Evolutionary conservation across 228 moss, liverwort and hornwort species (phyloP), one percentile per base, ranked within the genome.

Genomic region (Sphagnum magellanicum): DNA sequence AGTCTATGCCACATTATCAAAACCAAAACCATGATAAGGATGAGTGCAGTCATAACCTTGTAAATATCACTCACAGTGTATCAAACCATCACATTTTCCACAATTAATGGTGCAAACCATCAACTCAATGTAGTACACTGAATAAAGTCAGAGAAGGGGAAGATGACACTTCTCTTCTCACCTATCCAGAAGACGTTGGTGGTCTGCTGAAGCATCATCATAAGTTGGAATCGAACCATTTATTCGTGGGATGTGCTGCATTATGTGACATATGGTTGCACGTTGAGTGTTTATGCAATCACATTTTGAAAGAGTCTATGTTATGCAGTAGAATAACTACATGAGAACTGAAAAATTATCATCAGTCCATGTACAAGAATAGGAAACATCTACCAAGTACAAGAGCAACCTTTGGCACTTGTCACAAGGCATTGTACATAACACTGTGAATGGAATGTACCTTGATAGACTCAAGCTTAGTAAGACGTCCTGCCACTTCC

Each of bases 181-280:
- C 93, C 98, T 98, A 59, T 98, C 90, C 66, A 81, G 63, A 73
- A 98, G 91, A 16, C 93, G 87, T 69, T 82, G 86, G 71, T 98
- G 98, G 73, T 93, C 98, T 70, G 77, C 70, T 50, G 93, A 85
- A 47, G 91, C 98, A 68, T 76, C 90, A 74, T 98, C 98, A 59
- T 74, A 67, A 67, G 91, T 90, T 79, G 98, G 98, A 78, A 92
- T 75, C 62, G 70, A 67, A 66, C 75, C 79, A 90, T 98, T 98
- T 77, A 75, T 90, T 69, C 90, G 79, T 66, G 84, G 98, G 49
- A 93, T 72, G 73, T 93, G 98, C 93, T 93, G 88, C 69, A 77
- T 8, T 8, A 48, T 13, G 64, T 6, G 12, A 17, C 48, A 65
- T 14, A 47, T 32, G 32, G 32, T 32, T 32, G 32, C 32, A 32